phyloP scores from a whole-genome alignment of 768 basidiomycete genomes.

The Sporobolomyces roseus region DNA sequence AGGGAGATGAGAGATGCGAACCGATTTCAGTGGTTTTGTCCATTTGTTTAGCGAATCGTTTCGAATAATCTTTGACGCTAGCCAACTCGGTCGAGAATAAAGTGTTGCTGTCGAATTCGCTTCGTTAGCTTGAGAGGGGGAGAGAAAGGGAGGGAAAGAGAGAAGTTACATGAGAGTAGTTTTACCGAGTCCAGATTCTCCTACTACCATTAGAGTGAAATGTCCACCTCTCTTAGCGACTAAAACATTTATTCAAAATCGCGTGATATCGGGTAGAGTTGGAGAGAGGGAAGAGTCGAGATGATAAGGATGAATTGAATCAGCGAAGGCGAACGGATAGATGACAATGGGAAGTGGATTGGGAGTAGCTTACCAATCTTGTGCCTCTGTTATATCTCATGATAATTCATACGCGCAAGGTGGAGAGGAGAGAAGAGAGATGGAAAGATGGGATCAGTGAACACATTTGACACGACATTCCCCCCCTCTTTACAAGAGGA shows the following conservation, averaged over 20 bases:
- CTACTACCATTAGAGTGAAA: slow-evolving; percentile 99
- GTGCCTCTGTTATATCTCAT: slow-evolving; percentile 64
- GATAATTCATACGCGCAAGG: too few species aligned
- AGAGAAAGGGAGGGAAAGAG: not conserved
- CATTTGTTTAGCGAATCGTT: slow-evolving; percentile 87
- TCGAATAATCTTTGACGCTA: slow-evolving; percentile 79
- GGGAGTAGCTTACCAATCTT: slow-evolving; percentile 60
- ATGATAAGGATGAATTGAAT: too few species aligned
- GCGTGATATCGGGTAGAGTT: too few species aligned
- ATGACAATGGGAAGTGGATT: not conserved
- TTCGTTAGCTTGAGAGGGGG: not conserved
- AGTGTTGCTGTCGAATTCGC: slow-evolving; percentile 86
- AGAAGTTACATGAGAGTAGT: slow-evolving; percentile 42
- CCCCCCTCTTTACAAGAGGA: too few species aligned
- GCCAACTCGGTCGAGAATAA: slow-evolving; percentile 97
- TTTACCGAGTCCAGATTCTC: slow-evolving; percentile 98
- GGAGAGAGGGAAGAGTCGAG: not conserved
- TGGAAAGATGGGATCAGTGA: too few species aligned
- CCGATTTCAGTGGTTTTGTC: slow-evolving; percentile 87
- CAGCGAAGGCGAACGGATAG: too few species aligned
- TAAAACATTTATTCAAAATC: not conserved
- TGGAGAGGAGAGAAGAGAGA: too few species aligned
- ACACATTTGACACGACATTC: too few species aligned
- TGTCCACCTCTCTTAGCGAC: slow-evolving; percentile 95
- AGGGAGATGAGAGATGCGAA: not conserved